Evolutionary conservation across 1,284 basidiomycete genomes (phyloP).

Genomic region (Agaricales sp.): DNA sequence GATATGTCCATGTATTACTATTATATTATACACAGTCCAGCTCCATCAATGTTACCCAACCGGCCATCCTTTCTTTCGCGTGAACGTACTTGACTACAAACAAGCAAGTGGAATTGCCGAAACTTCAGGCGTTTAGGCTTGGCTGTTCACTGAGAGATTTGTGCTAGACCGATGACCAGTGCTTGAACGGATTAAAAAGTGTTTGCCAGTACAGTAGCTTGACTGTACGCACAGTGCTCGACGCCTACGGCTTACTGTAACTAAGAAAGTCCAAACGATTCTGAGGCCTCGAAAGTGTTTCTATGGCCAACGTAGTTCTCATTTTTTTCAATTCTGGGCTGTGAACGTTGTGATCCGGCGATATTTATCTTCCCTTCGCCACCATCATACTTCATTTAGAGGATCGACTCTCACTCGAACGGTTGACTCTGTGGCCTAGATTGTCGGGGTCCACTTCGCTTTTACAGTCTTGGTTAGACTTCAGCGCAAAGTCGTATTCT

Average conservation of each 20-base stretch:
- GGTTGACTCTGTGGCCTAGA: too few relatives aligned
- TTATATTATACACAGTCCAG: too few relatives aligned
- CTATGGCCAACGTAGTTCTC: constrained; percentile 29
- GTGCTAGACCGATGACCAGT: constrained; percentile 32
- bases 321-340: constrained; percentile 35
- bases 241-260: not conserved
- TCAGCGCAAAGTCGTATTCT: too few relatives aligned
- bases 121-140: constrained; percentile 21
- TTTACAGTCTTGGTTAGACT: too few relatives aligned
- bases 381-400: too few relatives aligned
- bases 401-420: too few relatives aligned
- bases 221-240: constrained; percentile 19
- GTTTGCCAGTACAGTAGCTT: constrained; percentile 37
- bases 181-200: constrained; percentile 39
- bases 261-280: not conserved
- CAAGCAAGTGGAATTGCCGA: not conserved
- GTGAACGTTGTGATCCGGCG: not conserved
- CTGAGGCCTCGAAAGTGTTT: constrained; percentile 29
- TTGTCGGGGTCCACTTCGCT: too few relatives aligned
- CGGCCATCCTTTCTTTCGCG: too few relatives aligned
- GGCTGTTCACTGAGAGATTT: constrained; percentile 30
- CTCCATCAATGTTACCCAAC: too few relatives aligned
- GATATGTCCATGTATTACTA: too few relatives aligned
- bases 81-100: not conserved
- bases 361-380: too few relatives aligned